phyloP scores from a whole-genome alignment of 768 basidiomycete genomes.

The Lyophyllum atratum region DNA sequence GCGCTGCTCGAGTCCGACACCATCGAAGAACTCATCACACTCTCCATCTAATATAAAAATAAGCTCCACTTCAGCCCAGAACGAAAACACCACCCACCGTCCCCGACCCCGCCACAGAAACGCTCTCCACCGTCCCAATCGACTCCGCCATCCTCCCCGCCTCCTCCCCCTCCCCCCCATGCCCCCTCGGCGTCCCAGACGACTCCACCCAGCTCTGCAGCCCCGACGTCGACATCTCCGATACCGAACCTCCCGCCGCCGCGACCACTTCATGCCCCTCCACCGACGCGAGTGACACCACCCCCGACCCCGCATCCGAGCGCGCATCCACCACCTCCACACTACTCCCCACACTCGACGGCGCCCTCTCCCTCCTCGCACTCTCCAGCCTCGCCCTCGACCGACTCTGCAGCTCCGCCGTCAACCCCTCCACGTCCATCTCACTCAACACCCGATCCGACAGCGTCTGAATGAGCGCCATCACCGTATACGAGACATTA shows the following conservation, averaged over 20 bases:
- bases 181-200: conserved; percentile 14
- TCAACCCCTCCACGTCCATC: conserved; percentile 78
- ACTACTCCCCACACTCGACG: conserved; percentile 36
- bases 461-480: conserved; percentile 69
- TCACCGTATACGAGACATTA: conserved; percentile 74
- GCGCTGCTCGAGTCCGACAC: conserved; percentile 33
- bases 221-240: conserved; percentile 27
- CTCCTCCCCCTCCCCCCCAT: conserved; percentile 17
- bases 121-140: conserved; percentile 28
- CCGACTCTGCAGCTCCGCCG: conserved; percentile 47
- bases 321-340: conserved; percentile 40
- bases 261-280: conserved; percentile 7
- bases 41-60: conserved; percentile 29
- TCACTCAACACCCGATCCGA: conserved; percentile 63
- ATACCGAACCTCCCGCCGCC: background rate
- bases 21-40: conserved; percentile 31
- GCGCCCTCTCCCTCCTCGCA: conserved; percentile 12
- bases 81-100: conserved; percentile 8
- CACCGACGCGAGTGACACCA: conserved; percentile 36
- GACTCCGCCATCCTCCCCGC: conserved; percentile 39
- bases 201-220: conserved; percentile 40
- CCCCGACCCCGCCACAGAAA: conserved; percentile 19
- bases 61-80: background rate
- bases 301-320: conserved; percentile 45
- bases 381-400: conserved; percentile 24